A percentile compares a stretch with the other conserved stretches of the same genome.
These are phyloP conservation scores for Suillus placidus DNA, from an alignment of 768 basidiomycete species.

Conservation along the genomic window DNA sequence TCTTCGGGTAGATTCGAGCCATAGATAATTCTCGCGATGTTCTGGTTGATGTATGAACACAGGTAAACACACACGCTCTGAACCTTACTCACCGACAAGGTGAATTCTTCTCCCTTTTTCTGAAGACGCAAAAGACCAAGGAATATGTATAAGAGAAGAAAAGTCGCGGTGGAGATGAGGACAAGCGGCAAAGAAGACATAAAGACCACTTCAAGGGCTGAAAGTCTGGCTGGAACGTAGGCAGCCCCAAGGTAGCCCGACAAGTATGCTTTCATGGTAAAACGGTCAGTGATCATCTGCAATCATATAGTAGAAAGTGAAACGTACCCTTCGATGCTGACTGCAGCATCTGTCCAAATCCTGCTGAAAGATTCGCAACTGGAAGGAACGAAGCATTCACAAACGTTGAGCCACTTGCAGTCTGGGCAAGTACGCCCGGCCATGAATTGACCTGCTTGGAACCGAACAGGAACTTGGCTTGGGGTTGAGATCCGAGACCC, in stretches of 20 bases:
- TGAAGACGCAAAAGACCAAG: slow-evolving; percentile 26
- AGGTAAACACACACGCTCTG: background rate
- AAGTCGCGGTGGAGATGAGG: slow-evolving; percentile 23
- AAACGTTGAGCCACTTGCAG: background rate
- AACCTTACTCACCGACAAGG: slow-evolving; percentile 13
- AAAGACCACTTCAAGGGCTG: slow-evolving; percentile 25
- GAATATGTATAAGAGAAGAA: slow-evolving; percentile 24
- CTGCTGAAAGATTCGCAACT: slow-evolving; percentile 19
- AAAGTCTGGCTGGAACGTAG: slow-evolving; percentile 32
- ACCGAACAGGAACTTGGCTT: slow-evolving; percentile 25
- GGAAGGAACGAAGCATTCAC: slow-evolving; percentile 13
- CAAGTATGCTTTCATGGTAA: slow-evolving; percentile 18
- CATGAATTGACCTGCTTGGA: slow-evolving; percentile 17
- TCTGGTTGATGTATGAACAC: slow-evolving; percentile 4
- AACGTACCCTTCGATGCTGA: slow-evolving; percentile 26
- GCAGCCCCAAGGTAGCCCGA: slow-evolving; percentile 28
- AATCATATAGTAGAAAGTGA: background rate
- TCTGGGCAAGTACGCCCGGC: background rate
- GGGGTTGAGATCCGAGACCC: slow-evolving; percentile 8
- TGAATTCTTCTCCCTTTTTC: slow-evolving; percentile 23
- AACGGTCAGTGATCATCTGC: background rate
- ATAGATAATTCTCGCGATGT: slow-evolving; percentile 24
- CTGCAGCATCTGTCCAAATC: slow-evolving; percentile 24
- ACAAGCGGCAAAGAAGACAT: slow-evolving; percentile 31
- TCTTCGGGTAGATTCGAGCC: slow-evolving; percentile 29